Conservation (phyloP, 768 basidiomycete genomes). For the Mycena polygramma region DNA sequence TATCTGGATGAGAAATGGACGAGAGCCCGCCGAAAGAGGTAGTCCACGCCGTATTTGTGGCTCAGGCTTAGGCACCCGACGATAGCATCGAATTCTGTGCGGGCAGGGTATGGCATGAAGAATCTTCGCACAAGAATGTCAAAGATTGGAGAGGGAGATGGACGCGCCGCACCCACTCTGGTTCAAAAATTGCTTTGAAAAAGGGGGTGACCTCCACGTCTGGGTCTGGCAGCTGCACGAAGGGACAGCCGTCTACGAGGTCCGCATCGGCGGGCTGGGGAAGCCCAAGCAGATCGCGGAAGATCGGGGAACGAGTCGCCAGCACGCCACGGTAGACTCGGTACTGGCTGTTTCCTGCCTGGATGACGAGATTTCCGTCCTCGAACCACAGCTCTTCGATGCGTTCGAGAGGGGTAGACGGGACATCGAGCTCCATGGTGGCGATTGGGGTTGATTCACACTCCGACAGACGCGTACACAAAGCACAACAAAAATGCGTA, state of each 20-base stretch:
- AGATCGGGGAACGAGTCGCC: neutral
- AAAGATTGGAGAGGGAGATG: too few relatives aligned
- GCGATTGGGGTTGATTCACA: neutral
- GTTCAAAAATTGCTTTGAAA: neutral
- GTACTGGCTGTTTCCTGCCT: constrained; percentile 8
- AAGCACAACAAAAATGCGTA: constrained; percentile 2
- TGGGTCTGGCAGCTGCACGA: neutral
- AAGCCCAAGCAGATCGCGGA: neutral
- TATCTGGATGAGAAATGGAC: neutral
- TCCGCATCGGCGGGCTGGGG: constrained; percentile 9
- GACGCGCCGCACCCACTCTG: neutral
- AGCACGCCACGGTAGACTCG: constrained; percentile 8
- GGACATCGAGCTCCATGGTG: neutral
- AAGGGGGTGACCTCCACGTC: neutral
- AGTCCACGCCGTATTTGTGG: constrained; percentile 25
- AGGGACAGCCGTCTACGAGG: constrained; percentile 5
- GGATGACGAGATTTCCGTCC: neutral
- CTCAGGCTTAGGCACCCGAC: constrained; percentile 22
- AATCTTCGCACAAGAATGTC: neutral
- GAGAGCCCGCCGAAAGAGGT: constrained; percentile 1
- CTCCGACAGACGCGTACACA: constrained; percentile 15
- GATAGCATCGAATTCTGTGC: neutral
- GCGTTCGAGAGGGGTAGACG: too few relatives aligned
- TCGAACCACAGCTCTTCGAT: too few relatives aligned
- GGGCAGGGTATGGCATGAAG: neutral